Percentiles rank a stretch among this genome's conserved stretches.
Conservation (phyloP, 805 yeast genomes). For the Wickerhamiella kazuoi region DNA sequence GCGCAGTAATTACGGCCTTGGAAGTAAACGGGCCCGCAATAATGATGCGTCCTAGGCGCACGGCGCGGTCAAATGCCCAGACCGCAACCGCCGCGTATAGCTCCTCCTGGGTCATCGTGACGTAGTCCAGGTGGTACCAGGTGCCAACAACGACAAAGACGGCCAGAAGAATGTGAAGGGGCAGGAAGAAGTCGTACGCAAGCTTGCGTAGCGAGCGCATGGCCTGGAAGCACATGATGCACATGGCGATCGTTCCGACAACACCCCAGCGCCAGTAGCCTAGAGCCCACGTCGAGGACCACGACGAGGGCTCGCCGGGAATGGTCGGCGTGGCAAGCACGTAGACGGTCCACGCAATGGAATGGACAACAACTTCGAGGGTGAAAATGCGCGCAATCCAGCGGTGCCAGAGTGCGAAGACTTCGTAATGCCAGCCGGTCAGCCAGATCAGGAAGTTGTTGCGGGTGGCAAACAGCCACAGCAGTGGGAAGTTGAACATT, state of each 20-base stretch:
- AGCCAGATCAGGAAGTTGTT: constrained; percentile 42
- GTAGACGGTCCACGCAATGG: constrained; percentile 30
- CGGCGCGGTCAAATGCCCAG: constrained; percentile 51
- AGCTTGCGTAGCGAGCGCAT: constrained; percentile 26
- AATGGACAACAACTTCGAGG: constrained; percentile 35
- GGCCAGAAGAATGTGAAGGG: constrained; percentile 38
- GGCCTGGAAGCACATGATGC: constrained; percentile 24
- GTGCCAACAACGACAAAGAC: constrained; percentile 35
- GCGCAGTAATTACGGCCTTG: constrained; percentile 2
- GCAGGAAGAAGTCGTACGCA: constrained; percentile 40
- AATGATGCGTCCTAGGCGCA: constrained; percentile 36
- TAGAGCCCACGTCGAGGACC: constrained; percentile 4
- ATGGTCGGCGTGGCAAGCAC: constrained; percentile 10
- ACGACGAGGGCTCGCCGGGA: constrained; percentile 14
- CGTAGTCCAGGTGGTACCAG: constrained; percentile 31
- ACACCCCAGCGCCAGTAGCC: constrained; percentile 16
- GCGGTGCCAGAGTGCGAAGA: constrained; percentile 42
- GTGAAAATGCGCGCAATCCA: constrained; percentile 39
- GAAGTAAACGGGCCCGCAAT: constrained; percentile 1
- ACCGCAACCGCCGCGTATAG: constrained; percentile 26
- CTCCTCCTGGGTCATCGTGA: constrained; percentile 9
- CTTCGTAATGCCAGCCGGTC: constrained; percentile 38
- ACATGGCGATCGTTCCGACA: constrained; percentile 14
- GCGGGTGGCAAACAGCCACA: constrained; percentile 48
- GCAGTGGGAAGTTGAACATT: constrained; percentile 28